Percentiles rank a stretch among this genome's conserved stretches.
Evolutionary conservation across 2,329 filamentous ascomycete species (phyloP).

Genomic region (Colletotrichum coccodes): DNA sequence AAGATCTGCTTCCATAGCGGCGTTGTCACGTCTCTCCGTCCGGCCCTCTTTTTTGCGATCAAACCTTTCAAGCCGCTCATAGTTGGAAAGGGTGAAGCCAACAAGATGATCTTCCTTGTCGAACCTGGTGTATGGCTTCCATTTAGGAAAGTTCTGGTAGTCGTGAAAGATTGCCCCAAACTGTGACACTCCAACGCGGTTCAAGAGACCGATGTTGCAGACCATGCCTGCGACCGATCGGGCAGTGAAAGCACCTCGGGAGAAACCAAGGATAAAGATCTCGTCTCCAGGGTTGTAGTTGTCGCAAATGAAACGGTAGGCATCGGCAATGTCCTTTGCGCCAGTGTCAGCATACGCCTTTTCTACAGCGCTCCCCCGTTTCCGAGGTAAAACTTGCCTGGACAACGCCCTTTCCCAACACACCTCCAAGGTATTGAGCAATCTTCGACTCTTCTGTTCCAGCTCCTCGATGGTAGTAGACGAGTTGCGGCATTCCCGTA

Average conservation of each 20-base stretch:
- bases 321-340: constrained; percentile 43
- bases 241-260: constrained; percentile 49
- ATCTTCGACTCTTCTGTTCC: constrained; percentile 39
- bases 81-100: constrained; percentile 19
- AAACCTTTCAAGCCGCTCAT: neutral
- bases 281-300: constrained; percentile 47
- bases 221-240: constrained; percentile 44
- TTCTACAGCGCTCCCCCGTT: neutral
- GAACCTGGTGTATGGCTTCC: neutral
- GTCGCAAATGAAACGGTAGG: constrained; percentile 48
- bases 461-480: constrained; percentile 49
- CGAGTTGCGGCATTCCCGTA: constrained; percentile 45
- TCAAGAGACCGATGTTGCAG: constrained; percentile 29
- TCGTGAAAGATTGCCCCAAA: constrained; percentile 32
- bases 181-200: constrained; percentile 26
- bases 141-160: constrained; percentile 31
- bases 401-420: constrained; percentile 39
- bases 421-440: constrained; percentile 37
- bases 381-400: constrained; percentile 7
- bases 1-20: neutral
- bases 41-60: neutral
- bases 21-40: neutral
- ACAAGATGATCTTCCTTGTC: constrained; percentile 15
- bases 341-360: neutral
- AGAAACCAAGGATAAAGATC: constrained; percentile 48